A percentile compares a stretch with the other conserved stretches of the same genome.
phyloP scores from a whole-genome alignment of 2,329 filamentous ascomycete genomes.

The Trichoderma guizhouense region DNA sequence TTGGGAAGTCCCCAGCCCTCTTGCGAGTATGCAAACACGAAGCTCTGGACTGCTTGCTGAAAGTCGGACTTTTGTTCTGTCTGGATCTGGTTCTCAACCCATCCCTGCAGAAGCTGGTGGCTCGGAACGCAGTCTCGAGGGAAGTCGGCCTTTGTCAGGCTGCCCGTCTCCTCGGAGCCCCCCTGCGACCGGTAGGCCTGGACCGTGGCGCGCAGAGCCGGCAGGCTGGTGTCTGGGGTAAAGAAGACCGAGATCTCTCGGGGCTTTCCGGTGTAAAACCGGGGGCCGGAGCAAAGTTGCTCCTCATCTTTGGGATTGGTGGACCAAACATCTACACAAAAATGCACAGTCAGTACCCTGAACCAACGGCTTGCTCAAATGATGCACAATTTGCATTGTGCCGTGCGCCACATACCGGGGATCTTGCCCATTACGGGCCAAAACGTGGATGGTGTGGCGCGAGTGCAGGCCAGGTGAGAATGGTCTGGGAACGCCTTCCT shows the following conservation, averaged over 20 bases:
- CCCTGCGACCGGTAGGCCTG: constrained; percentile 37
- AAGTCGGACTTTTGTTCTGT: constrained; percentile 34
- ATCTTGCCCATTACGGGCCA: constrained; percentile 39
- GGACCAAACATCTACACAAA: constrained; percentile 37
- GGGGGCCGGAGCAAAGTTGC: constrained; percentile 32
- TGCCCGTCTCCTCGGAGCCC: constrained; percentile 29
- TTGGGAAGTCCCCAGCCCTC: constrained; percentile 38
- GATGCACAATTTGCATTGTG: constrained; percentile 9
- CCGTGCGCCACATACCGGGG: constrained; percentile 33
- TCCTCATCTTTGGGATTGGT: constrained; percentile 34
- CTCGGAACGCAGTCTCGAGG: constrained; percentile 37
- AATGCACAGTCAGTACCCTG: constrained; percentile 23
- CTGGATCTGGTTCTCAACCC: constrained; percentile 39
- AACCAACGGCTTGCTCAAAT: not conserved
- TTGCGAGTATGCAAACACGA: constrained; percentile 36
- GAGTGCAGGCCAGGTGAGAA: constrained; percentile 40
- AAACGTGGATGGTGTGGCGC: constrained; percentile 36
- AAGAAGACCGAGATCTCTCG: constrained; percentile 38
- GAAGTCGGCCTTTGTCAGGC: constrained; percentile 36
- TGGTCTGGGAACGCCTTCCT: constrained; percentile 41
- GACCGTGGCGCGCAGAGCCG: constrained; percentile 38
- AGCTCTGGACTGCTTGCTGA: constrained; percentile 34
- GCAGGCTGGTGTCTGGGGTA: constrained; percentile 34
- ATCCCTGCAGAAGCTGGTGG: constrained; percentile 34
- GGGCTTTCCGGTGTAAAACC: constrained; percentile 37